Evolutionary conservation across 805 yeast genomes (phyloP).

Genomic region (Saturnispora diversa): DNA sequence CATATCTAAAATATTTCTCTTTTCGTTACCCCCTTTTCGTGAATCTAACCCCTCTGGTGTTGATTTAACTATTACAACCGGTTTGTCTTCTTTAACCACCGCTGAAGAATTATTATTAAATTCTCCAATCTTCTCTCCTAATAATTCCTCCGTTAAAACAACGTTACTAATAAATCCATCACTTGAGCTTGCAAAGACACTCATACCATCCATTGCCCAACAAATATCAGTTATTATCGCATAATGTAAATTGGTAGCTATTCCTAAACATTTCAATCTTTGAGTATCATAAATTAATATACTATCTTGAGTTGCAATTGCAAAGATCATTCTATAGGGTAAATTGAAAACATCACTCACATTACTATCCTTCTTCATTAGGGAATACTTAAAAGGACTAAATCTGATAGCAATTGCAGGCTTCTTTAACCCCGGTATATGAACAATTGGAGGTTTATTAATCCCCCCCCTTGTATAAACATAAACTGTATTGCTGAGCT

Average conservation of each 20-base stretch:
- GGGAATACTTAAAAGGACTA: slow-evolving; percentile 51
- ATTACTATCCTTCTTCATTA: slow-evolving; percentile 20
- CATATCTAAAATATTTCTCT: slow-evolving; percentile 8
- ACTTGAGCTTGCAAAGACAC: slow-evolving; percentile 69
- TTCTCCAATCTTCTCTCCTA: slow-evolving; percentile 42
- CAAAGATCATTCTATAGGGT: slow-evolving; percentile 79
- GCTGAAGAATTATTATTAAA: slow-evolving; percentile 17
- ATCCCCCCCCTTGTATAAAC: slow-evolving; percentile 69
- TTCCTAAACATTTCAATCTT: slow-evolving; percentile 56
- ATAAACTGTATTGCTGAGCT: slow-evolving; percentile 57
- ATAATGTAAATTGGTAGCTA: slow-evolving; percentile 75
- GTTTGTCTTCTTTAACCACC: neutral
- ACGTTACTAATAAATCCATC: slow-evolving; percentile 87
- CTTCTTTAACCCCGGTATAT: slow-evolving; percentile 68
- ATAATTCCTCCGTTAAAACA: slow-evolving; percentile 40
- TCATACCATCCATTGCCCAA: slow-evolving; percentile 74
- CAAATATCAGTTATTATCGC: slow-evolving; percentile 79
- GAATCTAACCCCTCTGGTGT: neutral
- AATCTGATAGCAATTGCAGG: slow-evolving; percentile 82
- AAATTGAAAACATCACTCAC: slow-evolving; percentile 37
- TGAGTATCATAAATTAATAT: slow-evolving; percentile 79
- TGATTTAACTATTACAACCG: neutral
- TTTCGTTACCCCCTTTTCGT: neutral
- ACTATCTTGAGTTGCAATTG: slow-evolving; percentile 87
- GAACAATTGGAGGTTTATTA: slow-evolving; percentile 59